These are phyloP conservation scores for Paramecium biaurelia DNA, from an alignment of 73 alveolate genomes.

Conservation along the genomic window DNA sequence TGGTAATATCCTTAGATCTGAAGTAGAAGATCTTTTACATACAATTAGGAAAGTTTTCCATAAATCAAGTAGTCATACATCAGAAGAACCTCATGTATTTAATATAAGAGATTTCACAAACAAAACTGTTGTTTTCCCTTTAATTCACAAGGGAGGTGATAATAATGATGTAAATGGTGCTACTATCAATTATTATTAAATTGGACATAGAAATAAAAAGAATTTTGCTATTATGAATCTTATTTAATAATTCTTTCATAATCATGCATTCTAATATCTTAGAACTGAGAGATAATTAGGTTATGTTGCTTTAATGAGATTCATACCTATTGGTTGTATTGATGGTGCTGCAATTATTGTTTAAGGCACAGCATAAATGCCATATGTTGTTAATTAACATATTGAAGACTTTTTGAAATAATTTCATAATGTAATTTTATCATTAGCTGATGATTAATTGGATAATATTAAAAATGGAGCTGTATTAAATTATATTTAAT, in stretches of 20 bases:
- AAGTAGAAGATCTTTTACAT: constrained; percentile 39
- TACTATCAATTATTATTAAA: constrained; percentile 6
- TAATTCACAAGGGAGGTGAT: constrained; percentile 19
- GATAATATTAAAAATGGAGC: constrained; percentile 12
- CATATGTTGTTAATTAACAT: background rate
- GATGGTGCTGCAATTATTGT: constrained; percentile 44
- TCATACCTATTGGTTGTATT: constrained; percentile 22
- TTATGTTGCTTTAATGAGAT: constrained; percentile 36
- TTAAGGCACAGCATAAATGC: constrained; percentile 31
- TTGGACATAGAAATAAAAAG: constrained; percentile 43
- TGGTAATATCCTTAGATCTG: constrained; percentile 4
- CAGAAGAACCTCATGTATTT: constrained; percentile 12
- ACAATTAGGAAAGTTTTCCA: constrained; percentile 15
- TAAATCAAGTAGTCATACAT: background rate
- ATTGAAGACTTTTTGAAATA: constrained; percentile 28
- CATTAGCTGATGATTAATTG: background rate
- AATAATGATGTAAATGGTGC: constrained; percentile 36
- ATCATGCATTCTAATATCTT: constrained; percentile 44
- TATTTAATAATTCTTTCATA: constrained; percentile 18
- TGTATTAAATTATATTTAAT: background rate
- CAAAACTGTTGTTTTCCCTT: background rate
- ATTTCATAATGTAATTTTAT: background rate
- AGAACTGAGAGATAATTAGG: constrained; percentile 51
- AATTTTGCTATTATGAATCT: constrained; percentile 49
- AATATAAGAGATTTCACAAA: constrained; percentile 1